phyloP scores from a whole-genome alignment of 495 filamentous ascomycete genomes.

The Thermothielavioides terrestris region DNA sequence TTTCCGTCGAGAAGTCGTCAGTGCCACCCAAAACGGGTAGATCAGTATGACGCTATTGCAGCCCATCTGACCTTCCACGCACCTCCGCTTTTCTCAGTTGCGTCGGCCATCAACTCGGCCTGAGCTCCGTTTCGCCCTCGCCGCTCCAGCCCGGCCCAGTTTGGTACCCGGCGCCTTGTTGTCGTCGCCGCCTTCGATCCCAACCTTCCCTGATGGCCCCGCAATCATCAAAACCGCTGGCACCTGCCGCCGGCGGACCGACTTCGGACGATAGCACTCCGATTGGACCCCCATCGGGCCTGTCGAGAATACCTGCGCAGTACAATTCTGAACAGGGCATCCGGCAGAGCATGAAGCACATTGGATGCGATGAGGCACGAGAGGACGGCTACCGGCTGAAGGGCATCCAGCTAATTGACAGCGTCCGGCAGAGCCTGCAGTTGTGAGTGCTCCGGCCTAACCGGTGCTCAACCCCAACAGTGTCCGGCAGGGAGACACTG shows the following conservation, averaged over 20 bases:
- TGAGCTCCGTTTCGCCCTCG: not conserved
- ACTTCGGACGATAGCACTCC: conserved; percentile 10
- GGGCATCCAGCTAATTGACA: conserved; percentile 75
- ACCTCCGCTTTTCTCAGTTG: not conserved
- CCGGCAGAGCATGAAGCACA: conserved; percentile 29
- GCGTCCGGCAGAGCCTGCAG: conserved; percentile 59
- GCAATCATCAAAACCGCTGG: conserved; percentile 9
- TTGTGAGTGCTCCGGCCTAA: conserved; percentile 45
- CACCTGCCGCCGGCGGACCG: conserved; percentile 5
- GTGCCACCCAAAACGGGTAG: no score
- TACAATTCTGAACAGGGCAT: conserved; percentile 33
- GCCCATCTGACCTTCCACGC: no score
- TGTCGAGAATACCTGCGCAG: conserved; percentile 32
- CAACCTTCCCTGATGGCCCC: conserved; percentile 15
- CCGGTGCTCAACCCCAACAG: no score
- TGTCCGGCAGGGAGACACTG: no score
- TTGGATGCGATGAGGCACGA: conserved; percentile 31
- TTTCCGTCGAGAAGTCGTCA: no score
- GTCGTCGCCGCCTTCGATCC: no score
- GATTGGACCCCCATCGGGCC: conserved; percentile 33
- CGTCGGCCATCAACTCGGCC: not conserved
- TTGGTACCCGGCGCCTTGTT: no score
- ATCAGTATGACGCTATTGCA: no score
- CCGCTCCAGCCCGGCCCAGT: no score
- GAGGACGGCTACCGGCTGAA: conserved; percentile 66